phyloP scores from a whole-genome alignment of 1,139 yeast genomes.

The Pichia cactophila region DNA sequence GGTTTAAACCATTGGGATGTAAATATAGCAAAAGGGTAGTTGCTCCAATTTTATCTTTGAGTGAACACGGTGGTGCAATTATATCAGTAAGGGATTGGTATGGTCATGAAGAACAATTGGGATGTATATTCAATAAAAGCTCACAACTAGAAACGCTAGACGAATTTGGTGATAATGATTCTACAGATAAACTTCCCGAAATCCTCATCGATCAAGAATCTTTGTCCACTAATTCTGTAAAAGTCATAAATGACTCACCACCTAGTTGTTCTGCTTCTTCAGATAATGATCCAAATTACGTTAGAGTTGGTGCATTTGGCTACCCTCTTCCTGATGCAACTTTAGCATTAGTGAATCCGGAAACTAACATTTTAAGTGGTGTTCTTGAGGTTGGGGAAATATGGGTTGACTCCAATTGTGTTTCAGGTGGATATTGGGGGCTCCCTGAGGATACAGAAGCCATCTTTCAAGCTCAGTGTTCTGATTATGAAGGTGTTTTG shows the following conservation, averaged over 20 bases:
- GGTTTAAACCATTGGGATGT: conserved; percentile 88
- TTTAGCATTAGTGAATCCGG: conserved; percentile 90
- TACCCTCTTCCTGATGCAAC: conserved; percentile 93
- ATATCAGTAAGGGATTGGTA: conserved; percentile 89
- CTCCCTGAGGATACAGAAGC: conserved; percentile 58
- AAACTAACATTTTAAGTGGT: conserved; percentile 59
- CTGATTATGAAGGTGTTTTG: conserved; percentile 57
- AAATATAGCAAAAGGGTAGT: conserved; percentile 67
- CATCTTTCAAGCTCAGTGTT: conserved; percentile 76
- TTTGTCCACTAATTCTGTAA: conserved; percentile 68
- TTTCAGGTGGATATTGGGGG: conserved; percentile 86
- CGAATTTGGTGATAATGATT: conserved; percentile 17
- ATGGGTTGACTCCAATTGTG: conserved; percentile 89
- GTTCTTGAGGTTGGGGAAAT: conserved; percentile 89
- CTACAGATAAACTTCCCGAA: conserved; percentile 45
- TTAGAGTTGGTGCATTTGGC: conserved; percentile 88
- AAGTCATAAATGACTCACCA: conserved; percentile 55
- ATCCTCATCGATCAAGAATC: conserved; percentile 77
- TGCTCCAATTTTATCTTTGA: conserved; percentile 81
- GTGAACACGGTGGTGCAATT: conserved; percentile 96
- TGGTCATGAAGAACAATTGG: conserved; percentile 56
- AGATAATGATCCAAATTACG: conserved; percentile 40
- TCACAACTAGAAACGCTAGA: conserved; percentile 23
- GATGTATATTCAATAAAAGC: conserved; percentile 34
- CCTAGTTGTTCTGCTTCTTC: conserved; percentile 31